Conservation (phyloP, 2,329 filamentous ascomycete species). For the Plenodomus tracheiphilus region DNA sequence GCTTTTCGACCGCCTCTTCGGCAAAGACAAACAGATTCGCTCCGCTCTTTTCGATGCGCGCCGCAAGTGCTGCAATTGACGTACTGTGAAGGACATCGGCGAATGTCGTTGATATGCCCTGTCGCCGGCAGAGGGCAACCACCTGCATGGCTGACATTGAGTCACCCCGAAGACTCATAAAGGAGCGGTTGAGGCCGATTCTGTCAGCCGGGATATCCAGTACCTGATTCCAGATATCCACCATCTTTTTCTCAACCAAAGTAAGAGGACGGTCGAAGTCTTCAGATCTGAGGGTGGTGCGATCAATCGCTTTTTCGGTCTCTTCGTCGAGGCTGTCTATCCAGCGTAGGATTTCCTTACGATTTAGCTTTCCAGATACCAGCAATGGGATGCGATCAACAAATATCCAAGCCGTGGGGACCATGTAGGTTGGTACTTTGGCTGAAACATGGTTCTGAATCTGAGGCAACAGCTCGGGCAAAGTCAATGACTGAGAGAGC, state of each 20-base stretch:
- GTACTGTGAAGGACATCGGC: conserved; percentile 21
- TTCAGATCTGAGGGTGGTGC: too few relatives aligned
- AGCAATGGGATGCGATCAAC: conserved; percentile 17
- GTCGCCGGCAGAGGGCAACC: conserved; percentile 8
- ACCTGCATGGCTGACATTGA: conserved; percentile 31
- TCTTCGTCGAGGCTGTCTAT: neutral
- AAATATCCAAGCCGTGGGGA: conserved; percentile 13
- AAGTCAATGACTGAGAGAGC: too few relatives aligned
- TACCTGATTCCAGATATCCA: too few relatives aligned
- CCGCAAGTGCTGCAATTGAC: conserved; percentile 11
- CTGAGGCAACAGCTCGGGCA: too few relatives aligned
- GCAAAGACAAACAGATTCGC: too few relatives aligned
- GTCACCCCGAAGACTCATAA: conserved; percentile 28
- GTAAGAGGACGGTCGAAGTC: too few relatives aligned
- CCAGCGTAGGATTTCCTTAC: conserved; percentile 12
- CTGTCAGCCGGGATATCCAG: too few relatives aligned
- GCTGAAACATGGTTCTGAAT: too few relatives aligned
- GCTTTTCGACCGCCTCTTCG: neutral
- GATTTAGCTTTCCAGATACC: conserved; percentile 21
- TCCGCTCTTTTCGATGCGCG: too few relatives aligned
- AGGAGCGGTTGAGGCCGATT: neutral
- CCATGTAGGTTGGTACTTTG: conserved; percentile 2
- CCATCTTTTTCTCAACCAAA: too few relatives aligned
- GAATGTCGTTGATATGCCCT: conserved; percentile 12
- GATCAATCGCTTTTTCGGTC: too few relatives aligned